phyloP scores from a whole-genome alignment of 768 basidiomycete species.

The Suillus weaverae region DNA sequence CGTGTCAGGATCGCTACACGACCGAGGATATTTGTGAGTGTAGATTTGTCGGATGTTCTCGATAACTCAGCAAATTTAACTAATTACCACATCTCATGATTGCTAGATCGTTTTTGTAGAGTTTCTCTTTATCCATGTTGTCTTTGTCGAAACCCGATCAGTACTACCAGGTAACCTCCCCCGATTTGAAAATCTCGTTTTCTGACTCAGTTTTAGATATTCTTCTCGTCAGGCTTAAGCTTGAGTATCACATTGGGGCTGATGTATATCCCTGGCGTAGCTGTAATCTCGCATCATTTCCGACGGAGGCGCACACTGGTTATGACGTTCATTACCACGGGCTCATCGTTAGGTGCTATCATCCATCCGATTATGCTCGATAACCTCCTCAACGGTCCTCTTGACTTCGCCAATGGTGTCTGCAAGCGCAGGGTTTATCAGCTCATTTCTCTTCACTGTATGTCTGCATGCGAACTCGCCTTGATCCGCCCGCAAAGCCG shows the following conservation, averaged over 20 bases:
- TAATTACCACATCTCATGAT: conserved; percentile 17
- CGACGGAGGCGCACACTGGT: conserved; percentile 21
- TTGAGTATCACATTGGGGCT: conserved; percentile 44
- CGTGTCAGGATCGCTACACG: not conserved
- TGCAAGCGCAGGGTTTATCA: not conserved
- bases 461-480: not conserved
- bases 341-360: not conserved
- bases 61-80: not conserved
- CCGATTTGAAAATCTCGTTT: not conserved
- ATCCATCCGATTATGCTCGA: not conserved
- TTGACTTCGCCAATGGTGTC: not conserved
- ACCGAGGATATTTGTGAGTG: not conserved
- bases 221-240: conserved; percentile 47
- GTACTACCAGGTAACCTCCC: conserved; percentile 33
- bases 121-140: conserved; percentile 37
- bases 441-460: not conserved
- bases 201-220: conserved; percentile 26
- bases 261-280: conserved; percentile 44
- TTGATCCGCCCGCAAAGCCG: not conserved
- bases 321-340: not conserved
- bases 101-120: conserved; percentile 26
- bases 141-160: conserved; percentile 35
- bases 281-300: conserved; percentile 48
- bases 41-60: not conserved
- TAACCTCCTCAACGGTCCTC: not conserved